Conservation (phyloP, 305 asterid genomes). For the Fraxinus xanthoxyloides region DNA sequence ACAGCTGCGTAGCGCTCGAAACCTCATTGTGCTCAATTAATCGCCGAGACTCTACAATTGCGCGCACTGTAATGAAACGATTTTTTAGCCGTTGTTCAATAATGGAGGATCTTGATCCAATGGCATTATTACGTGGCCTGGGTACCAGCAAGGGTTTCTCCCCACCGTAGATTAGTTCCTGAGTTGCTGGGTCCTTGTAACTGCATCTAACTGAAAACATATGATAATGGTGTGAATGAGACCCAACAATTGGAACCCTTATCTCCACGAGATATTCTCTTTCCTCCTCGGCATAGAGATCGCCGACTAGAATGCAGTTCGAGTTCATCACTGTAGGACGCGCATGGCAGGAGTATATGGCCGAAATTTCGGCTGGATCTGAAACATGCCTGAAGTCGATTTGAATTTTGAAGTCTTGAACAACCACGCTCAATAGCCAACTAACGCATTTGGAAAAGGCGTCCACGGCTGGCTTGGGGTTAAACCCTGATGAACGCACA, state of each 20-base stretch:
- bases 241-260: slow-evolving; percentile 56
- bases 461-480: slow-evolving; percentile 59
- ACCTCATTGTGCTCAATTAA: slow-evolving; percentile 59
- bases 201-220: slow-evolving; percentile 53
- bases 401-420: slow-evolving; percentile 65
- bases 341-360: slow-evolving; percentile 55
- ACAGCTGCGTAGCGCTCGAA: slow-evolving; percentile 59
- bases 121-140: slow-evolving; percentile 45
- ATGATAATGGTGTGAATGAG: slow-evolving; percentile 44
- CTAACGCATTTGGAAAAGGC: slow-evolving; percentile 84
- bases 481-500: slow-evolving; percentile 55
- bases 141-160: slow-evolving; percentile 63
- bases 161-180: slow-evolving; percentile 43
- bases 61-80: slow-evolving; percentile 67
- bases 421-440: slow-evolving; percentile 75
- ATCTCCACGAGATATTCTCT: slow-evolving; percentile 64
- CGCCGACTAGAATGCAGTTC: slow-evolving; percentile 58
- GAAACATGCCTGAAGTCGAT: slow-evolving; percentile 64
- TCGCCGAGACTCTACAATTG: slow-evolving; percentile 72
- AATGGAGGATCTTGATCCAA: slow-evolving; percentile 42
- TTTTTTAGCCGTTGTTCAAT: slow-evolving; percentile 69
- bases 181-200: slow-evolving; percentile 63
- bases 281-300: slow-evolving; percentile 83
- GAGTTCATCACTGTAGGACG: slow-evolving; percentile 45
- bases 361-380: slow-evolving; percentile 76